Conservation (phyloP, 306 rosid genomes). For the Cucumis sativus region Cucumber_9930_V3 NC_026658.2:8249001-8249500, state of each 20-base stretch:
- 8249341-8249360: slow-evolving; percentile 34
- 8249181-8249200: background rate
- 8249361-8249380: slow-evolving; percentile 25
- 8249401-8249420: slow-evolving; percentile 20
- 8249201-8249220: background rate
- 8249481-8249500: slow-evolving; percentile 27
- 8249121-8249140: background rate
- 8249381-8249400: slow-evolving; percentile 8
- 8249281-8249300: slow-evolving; percentile 9
- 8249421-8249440: slow-evolving; percentile 37
- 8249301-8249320: slow-evolving; percentile 7
- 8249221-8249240: background rate
- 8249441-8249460: slow-evolving; percentile 53
- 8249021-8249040: no score
- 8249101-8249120: background rate
- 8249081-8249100: background rate
- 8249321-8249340: background rate
- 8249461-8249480: slow-evolving; percentile 37
- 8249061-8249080: no score
- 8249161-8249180: background rate
- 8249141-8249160: background rate
- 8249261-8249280: slow-evolving; percentile 5
- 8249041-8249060: no score
- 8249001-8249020: no score
- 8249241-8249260: background rate